Percentiles rank a stretch among this genome's conserved stretches.
phyloP scores from a whole-genome alignment of 2,329 filamentous ascomycete species.

The Ophiobolus disseminans region DNA sequence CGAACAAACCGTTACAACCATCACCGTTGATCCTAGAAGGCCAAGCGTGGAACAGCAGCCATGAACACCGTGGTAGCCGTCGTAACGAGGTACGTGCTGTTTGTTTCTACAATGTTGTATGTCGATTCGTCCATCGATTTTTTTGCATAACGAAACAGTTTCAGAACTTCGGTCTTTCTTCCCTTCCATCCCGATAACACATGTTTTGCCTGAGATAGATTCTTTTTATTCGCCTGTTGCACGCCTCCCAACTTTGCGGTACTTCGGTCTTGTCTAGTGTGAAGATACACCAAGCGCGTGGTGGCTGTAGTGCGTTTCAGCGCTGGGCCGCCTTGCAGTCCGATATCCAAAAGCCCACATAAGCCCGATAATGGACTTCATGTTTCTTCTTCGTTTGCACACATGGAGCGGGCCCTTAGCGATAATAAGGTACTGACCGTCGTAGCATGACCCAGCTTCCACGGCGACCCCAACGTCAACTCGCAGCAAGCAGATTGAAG shows the following conservation, averaged over 20 bases:
- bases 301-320: too few relatives aligned
- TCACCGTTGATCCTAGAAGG: constrained; percentile 33
- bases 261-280: background rate
- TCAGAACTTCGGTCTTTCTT: constrained; percentile 24
- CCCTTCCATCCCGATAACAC: constrained; percentile 19
- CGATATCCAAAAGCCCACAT: too few relatives aligned
- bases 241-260: background rate
- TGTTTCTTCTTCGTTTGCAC: too few relatives aligned
- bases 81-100: constrained; percentile 41
- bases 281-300: too few relatives aligned
- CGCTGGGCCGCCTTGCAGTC: too few relatives aligned
- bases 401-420: too few relatives aligned
- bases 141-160: constrained; percentile 37
- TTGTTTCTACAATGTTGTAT: constrained; percentile 24
- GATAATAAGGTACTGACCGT: constrained; percentile 13
- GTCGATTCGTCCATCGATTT: constrained; percentile 24
- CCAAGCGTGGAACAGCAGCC: constrained; percentile 15
- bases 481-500: constrained; percentile 31
- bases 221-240: background rate
- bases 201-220: constrained; percentile 27
- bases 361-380: too few relatives aligned
- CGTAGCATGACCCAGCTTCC: constrained; percentile 25
- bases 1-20: constrained; percentile 27
- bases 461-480: constrained; percentile 20
- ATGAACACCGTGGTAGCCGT: constrained; percentile 17